A percentile compares a stretch with the other conserved stretches of the same genome.
These are phyloP conservation scores for Macrophomina pseudophaseolina DNA, from an alignment of 2,329 filamentous ascomycete genomes.

Conservation along the genomic window DNA sequence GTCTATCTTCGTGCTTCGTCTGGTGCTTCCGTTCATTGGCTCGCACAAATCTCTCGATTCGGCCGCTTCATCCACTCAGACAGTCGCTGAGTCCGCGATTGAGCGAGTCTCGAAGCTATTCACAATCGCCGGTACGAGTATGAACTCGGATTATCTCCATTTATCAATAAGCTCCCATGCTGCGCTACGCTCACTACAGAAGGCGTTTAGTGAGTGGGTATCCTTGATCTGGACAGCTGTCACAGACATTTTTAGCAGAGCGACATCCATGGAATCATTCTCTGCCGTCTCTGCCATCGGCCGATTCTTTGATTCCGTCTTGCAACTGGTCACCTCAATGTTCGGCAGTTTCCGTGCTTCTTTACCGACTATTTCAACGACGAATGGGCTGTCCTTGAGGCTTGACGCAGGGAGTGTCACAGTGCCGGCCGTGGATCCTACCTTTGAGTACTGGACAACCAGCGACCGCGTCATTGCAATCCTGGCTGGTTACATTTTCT, in stretches of 20 bases:
- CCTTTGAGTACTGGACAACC: slow-evolving; percentile 51
- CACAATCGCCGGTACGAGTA: slow-evolving; percentile 35
- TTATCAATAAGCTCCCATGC: slow-evolving; percentile 45
- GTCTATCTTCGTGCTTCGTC: slow-evolving; percentile 33
- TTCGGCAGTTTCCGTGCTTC: slow-evolving; percentile 17
- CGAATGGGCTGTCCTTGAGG: slow-evolving; percentile 45
- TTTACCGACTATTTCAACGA: slow-evolving; percentile 29
- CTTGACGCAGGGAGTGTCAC: slow-evolving; percentile 38
- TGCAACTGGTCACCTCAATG: background rate
- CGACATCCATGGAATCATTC: slow-evolving; percentile 18
- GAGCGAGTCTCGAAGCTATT: slow-evolving; percentile 42
- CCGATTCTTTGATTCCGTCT: background rate
- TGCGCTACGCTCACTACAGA: slow-evolving; percentile 44
- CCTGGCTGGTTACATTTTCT: slow-evolving; percentile 77
- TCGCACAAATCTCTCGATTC: slow-evolving; percentile 11
- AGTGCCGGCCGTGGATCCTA: slow-evolving; percentile 41
- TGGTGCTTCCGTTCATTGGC: slow-evolving; percentile 31
- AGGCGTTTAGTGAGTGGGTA: background rate
- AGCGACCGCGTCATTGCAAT: slow-evolving; percentile 73
- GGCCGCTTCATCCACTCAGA: slow-evolving; percentile 19
- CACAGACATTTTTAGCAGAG: background rate
- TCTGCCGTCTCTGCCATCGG: slow-evolving; percentile 15
- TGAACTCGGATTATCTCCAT: slow-evolving; percentile 41
- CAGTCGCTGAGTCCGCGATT: slow-evolving; percentile 42
- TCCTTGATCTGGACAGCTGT: background rate